A percentile compares a stretch with the other conserved stretches of the same genome.
Evolutionary conservation across 1,284 basidiomycete genomes (phyloP).

Genomic region (Austroboletus niveus): DNA sequence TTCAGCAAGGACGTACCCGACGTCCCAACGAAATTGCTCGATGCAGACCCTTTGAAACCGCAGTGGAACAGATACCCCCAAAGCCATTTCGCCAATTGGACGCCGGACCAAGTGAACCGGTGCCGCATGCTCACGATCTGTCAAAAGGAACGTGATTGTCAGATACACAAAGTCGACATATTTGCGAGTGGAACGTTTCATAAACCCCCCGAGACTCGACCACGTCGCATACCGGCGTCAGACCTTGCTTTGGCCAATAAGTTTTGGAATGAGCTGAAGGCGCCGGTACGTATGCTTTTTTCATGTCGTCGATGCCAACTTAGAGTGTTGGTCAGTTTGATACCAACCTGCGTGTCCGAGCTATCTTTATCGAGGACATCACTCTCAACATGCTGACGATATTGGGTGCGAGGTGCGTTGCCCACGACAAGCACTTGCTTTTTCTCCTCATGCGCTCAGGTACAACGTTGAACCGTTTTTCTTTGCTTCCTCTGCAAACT

Average conservation of each 20-base stretch:
- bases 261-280: slow-evolving; percentile 21
- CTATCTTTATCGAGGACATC: slow-evolving; percentile 49
- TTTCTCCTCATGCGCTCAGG: slow-evolving; percentile 13
- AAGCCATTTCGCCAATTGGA: slow-evolving; percentile 54
- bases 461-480: slow-evolving; percentile 52
- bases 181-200: slow-evolving; percentile 30
- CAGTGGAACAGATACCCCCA: slow-evolving; percentile 42
- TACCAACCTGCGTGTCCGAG: slow-evolving; percentile 38
- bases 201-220: neutral
- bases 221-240: slow-evolving; percentile 6
- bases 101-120: slow-evolving; percentile 38
- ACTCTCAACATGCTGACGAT: slow-evolving; percentile 45
- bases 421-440: neutral
- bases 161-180: slow-evolving; percentile 45
- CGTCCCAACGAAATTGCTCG: slow-evolving; percentile 11
- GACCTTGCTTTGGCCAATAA: neutral
- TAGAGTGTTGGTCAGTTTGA: slow-evolving; percentile 27
- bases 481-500: slow-evolving; percentile 54
- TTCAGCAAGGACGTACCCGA: slow-evolving; percentile 21
- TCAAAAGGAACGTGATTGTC: slow-evolving; percentile 28
- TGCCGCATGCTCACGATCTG: slow-evolving; percentile 37
- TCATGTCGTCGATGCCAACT: neutral
- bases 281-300: slow-evolving; percentile 13
- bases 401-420: slow-evolving; percentile 45
- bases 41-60: neutral